Percentiles rank a stretch among this genome's conserved stretches.
These are phyloP conservation scores for Flaveria brownii DNA, from an alignment of 129 eudicot genomes.

Conservation along the genomic window DNA sequence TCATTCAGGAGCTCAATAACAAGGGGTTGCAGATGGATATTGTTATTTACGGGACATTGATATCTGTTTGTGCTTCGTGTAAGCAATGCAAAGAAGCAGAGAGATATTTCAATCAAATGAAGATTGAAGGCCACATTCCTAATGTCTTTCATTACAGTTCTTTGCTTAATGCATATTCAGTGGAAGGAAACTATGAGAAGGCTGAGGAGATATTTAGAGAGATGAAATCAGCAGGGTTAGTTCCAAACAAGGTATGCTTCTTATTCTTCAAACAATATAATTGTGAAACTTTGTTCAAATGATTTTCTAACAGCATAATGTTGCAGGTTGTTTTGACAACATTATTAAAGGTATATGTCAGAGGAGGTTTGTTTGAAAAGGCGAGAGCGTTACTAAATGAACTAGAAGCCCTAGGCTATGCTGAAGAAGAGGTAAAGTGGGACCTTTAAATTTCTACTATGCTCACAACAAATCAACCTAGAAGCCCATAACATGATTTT, in stretches of 20 bases:
- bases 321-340: slow-evolving; percentile 89
- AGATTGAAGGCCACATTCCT: slow-evolving; percentile 79
- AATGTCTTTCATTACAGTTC: slow-evolving; percentile 86
- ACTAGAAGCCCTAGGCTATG: slow-evolving; percentile 76
- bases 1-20: slow-evolving; percentile 64
- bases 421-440: slow-evolving; percentile 73
- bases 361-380: slow-evolving; percentile 81
- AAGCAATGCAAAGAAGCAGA: slow-evolving; percentile 76
- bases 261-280: neutral
- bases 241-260: slow-evolving; percentile 75
- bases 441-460: neutral
- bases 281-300: slow-evolving; percentile 15
- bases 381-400: slow-evolving; percentile 66
- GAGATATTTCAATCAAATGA: slow-evolving; percentile 68
- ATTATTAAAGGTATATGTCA: slow-evolving; percentile 82
- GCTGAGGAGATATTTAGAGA: slow-evolving; percentile 69
- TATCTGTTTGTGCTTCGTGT: slow-evolving; percentile 84
- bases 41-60: slow-evolving; percentile 66
- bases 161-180: slow-evolving; percentile 81
- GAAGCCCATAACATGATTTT: neutral
- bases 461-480: neutral
- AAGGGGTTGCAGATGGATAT: slow-evolving; percentile 67
- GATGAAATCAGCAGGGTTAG: slow-evolving; percentile 79
- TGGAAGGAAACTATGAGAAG: slow-evolving; percentile 64
- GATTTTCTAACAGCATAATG: slow-evolving; percentile 1